Percentiles rank a stretch among this genome's conserved stretches.
Evolutionary conservation across 1,284 basidiomycete genomes (phyloP).

Genomic region (Irpex sp.): DNA sequence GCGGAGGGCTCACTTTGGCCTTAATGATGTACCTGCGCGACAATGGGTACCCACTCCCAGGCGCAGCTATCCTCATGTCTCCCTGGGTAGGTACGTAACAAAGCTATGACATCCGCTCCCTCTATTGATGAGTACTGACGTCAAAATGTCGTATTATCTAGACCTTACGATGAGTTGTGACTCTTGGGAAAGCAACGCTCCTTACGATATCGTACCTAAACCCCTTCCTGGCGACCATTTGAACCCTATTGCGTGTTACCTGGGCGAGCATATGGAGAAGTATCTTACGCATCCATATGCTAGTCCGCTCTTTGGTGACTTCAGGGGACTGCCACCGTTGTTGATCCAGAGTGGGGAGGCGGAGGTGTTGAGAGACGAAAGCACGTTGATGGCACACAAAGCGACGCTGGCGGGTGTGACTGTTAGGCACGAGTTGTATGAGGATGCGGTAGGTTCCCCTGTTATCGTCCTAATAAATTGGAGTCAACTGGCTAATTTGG

Average conservation of each 20-base stretch:
- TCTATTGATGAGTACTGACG: not conserved
- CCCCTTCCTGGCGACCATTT: slow-evolving; percentile 80
- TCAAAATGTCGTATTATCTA: slow-evolving; percentile 26
- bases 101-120: not conserved
- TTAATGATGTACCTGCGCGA: slow-evolving; percentile 91
- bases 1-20: slow-evolving; percentile 85
- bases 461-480: no score
- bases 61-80: slow-evolving; percentile 82
- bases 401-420: slow-evolving; percentile 85
- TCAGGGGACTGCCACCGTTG: slow-evolving; percentile 84
- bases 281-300: slow-evolving; percentile 97
- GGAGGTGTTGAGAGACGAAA: slow-evolving; percentile 92
- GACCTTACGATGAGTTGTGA: slow-evolving; percentile 96
- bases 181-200: slow-evolving; percentile 93
- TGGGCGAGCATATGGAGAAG: slow-evolving; percentile 80
- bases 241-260: slow-evolving; percentile 90
- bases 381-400: slow-evolving; percentile 92
- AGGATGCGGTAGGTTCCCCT: slow-evolving; percentile 75
- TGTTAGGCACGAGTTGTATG: slow-evolving; percentile 90
- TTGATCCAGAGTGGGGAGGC: slow-evolving; percentile 94
- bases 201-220: slow-evolving; percentile 77
- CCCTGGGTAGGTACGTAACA: slow-evolving; percentile 87
- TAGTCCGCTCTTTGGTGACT: slow-evolving; percentile 92
- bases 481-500: no score
- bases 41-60: slow-evolving; percentile 76